Percentiles rank a stretch among this genome's conserved stretches.
These are phyloP conservation scores for Hypoxylon sp. DNA, from an alignment of 2,329 filamentous ascomycete genomes.

Conservation along the genomic window DNA sequence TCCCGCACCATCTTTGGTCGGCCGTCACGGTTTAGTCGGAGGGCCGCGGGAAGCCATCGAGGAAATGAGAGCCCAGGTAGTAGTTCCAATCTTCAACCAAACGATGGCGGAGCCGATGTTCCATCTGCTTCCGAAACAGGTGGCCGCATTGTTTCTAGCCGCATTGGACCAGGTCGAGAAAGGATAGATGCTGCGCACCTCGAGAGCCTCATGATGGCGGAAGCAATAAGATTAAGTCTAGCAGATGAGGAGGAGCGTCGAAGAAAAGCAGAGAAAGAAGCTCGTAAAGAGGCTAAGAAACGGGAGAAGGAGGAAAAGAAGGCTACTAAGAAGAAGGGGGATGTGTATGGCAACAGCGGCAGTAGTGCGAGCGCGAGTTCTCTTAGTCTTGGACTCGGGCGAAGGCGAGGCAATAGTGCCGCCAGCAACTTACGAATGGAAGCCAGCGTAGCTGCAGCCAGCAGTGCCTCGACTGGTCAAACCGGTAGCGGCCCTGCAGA, in stretches of 20 bases:
- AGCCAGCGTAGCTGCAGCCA: constrained; percentile 64
- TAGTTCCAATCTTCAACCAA: constrained; percentile 36
- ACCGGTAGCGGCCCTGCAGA: constrained; percentile 51
- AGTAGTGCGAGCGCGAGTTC: constrained; percentile 74
- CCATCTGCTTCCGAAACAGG: constrained; percentile 55
- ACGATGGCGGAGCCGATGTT: constrained; percentile 50
- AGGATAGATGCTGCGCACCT: constrained; percentile 72
- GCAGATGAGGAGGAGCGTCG: constrained; percentile 94
- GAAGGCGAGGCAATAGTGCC: constrained; percentile 71
- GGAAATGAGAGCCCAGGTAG: constrained; percentile 53
- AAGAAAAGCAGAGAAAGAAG: constrained; percentile 85
- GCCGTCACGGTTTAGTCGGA: constrained; percentile 69
- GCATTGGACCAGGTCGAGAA: constrained; percentile 44
- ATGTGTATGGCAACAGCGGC: constrained; percentile 59
- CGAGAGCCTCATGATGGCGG: constrained; percentile 99
- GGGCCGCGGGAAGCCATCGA: constrained; percentile 61
- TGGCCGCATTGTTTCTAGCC: constrained; percentile 53
- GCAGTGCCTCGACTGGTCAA: constrained; percentile 53
- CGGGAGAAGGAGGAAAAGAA: constrained; percentile 88
- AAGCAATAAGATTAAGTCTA: constrained; percentile 92
- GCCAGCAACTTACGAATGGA: constrained; percentile 73
- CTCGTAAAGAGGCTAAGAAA: constrained; percentile 86
- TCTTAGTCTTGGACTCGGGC: constrained; percentile 72
- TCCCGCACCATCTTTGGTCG: constrained; percentile 67
- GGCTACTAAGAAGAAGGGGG: constrained; percentile 74